Base-by-base conservation (phyloP, 2,329 filamentous ascomycete species). In the Ophiocordyceps camponoti-leonardi region DNA sequence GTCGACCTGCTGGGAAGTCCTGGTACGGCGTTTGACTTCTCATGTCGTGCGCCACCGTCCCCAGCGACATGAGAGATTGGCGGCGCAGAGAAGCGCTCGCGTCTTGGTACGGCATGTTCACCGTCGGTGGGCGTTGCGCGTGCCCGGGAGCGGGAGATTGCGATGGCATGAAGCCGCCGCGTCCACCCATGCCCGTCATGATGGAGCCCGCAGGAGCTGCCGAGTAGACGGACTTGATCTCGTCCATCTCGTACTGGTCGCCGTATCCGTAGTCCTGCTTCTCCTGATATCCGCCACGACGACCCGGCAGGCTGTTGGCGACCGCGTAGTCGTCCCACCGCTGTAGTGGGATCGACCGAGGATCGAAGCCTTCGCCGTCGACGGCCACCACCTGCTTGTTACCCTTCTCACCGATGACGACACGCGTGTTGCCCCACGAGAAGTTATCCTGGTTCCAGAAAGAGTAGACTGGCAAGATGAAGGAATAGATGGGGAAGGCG, bases 361-460 rank as follows among this genome's bases (percentile, higher is more conserved):
- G 90, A 59, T 98, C 92, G 59, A 96, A 98, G 55, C 92, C 98
- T 64, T 94, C 95, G 69, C 92, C 92, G 67, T 98, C 92, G 61
- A 98, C 92, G 1, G 87, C 86, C 52, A 98, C 82, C 54, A 98
- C 78, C 50, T 96, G 70, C 71, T 95, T 90, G 61, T 86, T 82
- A 51, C 92, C 92, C 62, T 82, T 81, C 61, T 98, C 92, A 60
- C 92, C 92, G 8, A 85, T 92, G 51, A 98, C 87, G 47, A 98
- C 78, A 78, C 92, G 90, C 39, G 92, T 98, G 66, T 95, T 98
- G 66, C 92, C 92, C 92, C 92, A 98, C 56, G 83, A 85, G 76
- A 98, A 98, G 67, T 98, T 92, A 63, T 98, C 92, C 92, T 96
- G 96, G 67, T 95, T 77, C 92, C 92, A 98, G 75, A 98, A 98